Conservation (phyloP, 2,329 filamentous ascomycete species). For the Colletotrichum eleusines region DNA sequence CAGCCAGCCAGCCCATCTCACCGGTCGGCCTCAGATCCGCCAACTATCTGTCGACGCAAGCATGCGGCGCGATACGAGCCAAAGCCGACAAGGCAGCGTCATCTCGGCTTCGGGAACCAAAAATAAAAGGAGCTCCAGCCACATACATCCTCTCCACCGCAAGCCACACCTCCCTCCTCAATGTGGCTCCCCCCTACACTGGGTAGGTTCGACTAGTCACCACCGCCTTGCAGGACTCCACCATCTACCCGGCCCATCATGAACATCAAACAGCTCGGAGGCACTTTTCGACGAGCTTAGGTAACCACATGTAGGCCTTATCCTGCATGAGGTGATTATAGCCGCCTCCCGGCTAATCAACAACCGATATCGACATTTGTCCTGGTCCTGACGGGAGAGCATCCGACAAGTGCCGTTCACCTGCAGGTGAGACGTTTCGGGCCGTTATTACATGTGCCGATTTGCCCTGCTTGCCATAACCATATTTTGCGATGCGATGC, state of each 20-base stretch:
- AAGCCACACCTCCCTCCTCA: neutral
- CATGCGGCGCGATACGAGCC: neutral
- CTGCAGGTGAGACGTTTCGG: neutral
- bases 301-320: no score
- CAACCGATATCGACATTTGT: neutral
- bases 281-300: conserved; percentile 1
- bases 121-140: neutral
- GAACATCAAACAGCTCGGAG: neutral
- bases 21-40: neutral
- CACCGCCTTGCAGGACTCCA: conserved; percentile 2
- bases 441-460: neutral
- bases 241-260: conserved; percentile 9
- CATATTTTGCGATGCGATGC: neutral
- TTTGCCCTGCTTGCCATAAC: neutral
- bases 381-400: neutral
- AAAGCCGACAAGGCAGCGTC: neutral
- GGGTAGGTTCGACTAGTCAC: neutral
- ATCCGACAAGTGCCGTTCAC: neutral
- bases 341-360: neutral
- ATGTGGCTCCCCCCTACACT: neutral
- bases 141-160: neutral
- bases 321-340: neutral
- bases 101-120: neutral
- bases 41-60: neutral
- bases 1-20: neutral